Evolutionary conservation across 805 yeast species (phyloP).

Genomic region (Candida montana): DNA sequence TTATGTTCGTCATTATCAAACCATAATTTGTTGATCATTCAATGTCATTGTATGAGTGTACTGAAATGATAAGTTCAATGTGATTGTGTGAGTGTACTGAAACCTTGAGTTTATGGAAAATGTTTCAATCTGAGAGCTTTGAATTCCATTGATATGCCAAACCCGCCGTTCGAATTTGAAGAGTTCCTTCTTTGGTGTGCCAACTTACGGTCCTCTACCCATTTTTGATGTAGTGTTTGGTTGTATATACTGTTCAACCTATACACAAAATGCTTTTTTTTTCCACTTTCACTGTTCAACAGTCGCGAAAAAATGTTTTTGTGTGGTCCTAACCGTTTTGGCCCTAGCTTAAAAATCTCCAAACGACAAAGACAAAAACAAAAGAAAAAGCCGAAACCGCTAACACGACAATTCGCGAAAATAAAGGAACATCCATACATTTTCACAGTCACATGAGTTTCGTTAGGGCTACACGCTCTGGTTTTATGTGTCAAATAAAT

Average conservation of each 20-base stretch:
- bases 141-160: no score
- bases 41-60: no score
- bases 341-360: not conserved
- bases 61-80: no score
- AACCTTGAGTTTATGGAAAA: no score
- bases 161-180: not conserved
- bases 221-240: slow-evolving; percentile 15
- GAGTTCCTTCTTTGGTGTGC: not conserved
- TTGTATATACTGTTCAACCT: not conserved
- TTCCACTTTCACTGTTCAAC: slow-evolving; percentile 1
- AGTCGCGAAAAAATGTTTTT: not conserved
- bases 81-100: no score
- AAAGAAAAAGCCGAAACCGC: no score
- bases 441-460: not conserved
- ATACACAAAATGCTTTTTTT: slow-evolving; percentile 2
- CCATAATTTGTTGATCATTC: no score
- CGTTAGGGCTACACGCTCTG: slow-evolving; percentile 3
- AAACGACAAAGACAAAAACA: no score
- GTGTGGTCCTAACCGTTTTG: slow-evolving; percentile 8
- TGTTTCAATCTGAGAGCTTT: no score
- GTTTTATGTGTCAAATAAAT: not conserved
- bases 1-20: no score
- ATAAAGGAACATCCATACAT: not conserved
- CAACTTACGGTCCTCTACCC: slow-evolving; percentile 31
- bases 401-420: not conserved